Evolutionary conservation across 805 yeast genomes (phyloP), one percentile per base, ranked within the genome.

Genomic region (Lipomyces spencermartinsiae): DNA sequence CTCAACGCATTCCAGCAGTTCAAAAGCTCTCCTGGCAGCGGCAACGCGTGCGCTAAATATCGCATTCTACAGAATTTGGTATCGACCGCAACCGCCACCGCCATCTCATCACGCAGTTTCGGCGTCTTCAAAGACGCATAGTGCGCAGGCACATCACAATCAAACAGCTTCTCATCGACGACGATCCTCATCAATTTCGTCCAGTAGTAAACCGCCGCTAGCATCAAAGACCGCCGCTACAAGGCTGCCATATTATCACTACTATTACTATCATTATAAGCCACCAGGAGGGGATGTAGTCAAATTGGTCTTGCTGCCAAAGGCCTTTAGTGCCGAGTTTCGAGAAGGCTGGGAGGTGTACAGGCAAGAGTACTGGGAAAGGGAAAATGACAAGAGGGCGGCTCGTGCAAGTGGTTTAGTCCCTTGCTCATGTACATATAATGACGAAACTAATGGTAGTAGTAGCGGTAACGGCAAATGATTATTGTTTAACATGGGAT

Each of bases 291-390:
- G 90, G 7, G 85, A 86, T 33, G 92, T 91, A 72, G 92, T 93
- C 12, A 93, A 93, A 76, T 77, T 95, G 8, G 90, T 92, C 9
- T 81, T 95, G 64, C 89, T 89, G 66, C 90, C 98, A 2, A 82
- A 97, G 61, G 88, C 89, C 0, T 95, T 94, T 78, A 86, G 87
- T 68, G 87, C 95, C 0, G 93, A 90, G 60, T 86, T 90, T 6
- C 84, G 97, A 70, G 97, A 93, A 77, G 93, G 92, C 9, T 94
- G 99, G 98, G 99, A 94, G 75, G 78, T 92, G 54, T 94, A 93
- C 75, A 80, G 99, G 68, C 91, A 91, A 73, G 98, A 93, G 77
- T 95, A 93, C 76, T 95, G 98, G 98, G 86, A 88, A 29, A 84
- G 89, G 73, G 97, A 93, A 76, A 91, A 92, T 59, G 64, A 65